phyloP scores from a whole-genome alignment of 352 stramenopile species.

The Elongisporangium anandrum region DNA sequence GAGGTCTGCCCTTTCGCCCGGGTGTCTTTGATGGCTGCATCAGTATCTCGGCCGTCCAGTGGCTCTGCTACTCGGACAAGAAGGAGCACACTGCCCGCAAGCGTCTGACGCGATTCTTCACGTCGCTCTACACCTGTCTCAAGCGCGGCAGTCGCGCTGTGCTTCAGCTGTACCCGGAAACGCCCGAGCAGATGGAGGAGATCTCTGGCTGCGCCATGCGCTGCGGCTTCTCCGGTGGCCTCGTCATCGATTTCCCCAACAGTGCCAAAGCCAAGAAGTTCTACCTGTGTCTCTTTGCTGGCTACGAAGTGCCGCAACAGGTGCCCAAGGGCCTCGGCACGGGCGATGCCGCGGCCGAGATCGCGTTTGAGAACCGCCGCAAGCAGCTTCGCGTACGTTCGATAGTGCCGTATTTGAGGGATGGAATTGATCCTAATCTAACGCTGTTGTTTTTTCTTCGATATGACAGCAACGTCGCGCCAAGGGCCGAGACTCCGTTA shows the following conservation, averaged over 20 bases:
- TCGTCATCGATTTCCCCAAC: conserved; percentile 99
- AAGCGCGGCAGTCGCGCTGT: conserved; percentile 91
- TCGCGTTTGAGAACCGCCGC: conserved; percentile 56
- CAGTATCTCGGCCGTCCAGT: conserved; percentile 99
- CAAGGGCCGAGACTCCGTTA: conserved; percentile 52
- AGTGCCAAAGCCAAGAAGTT: conserved; percentile 99
- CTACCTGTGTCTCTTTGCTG: conserved; percentile 97
- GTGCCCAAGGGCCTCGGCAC: conserved; percentile 82
- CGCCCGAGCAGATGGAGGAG: conserved; percentile 94
- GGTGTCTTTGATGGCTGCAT: conserved; percentile 99
- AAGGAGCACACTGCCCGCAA: conserved; percentile 92
- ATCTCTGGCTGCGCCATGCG: conserved; percentile 88
- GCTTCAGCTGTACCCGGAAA: conserved; percentile 99
- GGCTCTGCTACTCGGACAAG: conserved; percentile 99
- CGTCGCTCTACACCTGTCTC: conserved; percentile 86
- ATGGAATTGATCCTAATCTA: background rate
- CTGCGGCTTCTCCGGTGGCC: conserved; percentile 91
- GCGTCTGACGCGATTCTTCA: conserved; percentile 97
- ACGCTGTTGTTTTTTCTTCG: conserved; percentile 1
- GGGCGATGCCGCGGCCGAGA: conserved; percentile 41
- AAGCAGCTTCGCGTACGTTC: conserved; percentile 51
- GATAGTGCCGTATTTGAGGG: background rate
- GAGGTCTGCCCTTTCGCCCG: conserved; percentile 96
- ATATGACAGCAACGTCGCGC: conserved; percentile 37
- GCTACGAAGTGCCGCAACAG: conserved; percentile 74